Evolutionary conservation across 441 rosid species (phyloP), one percentile per base, ranked within the genome.

Genomic region (Jatropha multifida): DNA sequence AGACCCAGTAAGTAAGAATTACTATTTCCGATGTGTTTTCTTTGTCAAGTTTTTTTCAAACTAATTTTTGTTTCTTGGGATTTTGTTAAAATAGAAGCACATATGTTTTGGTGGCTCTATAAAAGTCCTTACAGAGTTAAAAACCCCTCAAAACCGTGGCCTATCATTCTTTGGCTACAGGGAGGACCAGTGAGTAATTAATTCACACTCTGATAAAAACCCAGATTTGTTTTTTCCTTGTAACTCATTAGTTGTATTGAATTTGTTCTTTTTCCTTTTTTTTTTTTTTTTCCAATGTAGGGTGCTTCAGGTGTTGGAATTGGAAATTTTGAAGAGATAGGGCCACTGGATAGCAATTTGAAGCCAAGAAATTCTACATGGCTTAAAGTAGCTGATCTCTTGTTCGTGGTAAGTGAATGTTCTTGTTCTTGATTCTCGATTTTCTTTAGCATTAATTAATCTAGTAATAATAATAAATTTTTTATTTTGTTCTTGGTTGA

Each of bases 51-150:
- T 2, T 10, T 41, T n/a, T 54, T 32, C 27, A 63, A 38, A 7
- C 44, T 38, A 3, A 38, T 15, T 0, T 38, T 38, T 63, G 40
- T 71, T 44, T 51, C 23, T 8, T n/a, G 73, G 70, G 18, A n/a
- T 73, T 77, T 20, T 44, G 8, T 20, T 69, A 68, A 7, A 46
- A 56, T 81, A 94, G 98, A 85, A 77, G 97, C 98, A 79, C 94
- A 94, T 73, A 86, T 94, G 96, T 94, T 94, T 85, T 94, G 97
- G 97, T 92, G 97, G 98, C 87, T 89, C 13, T 94, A 92, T 60
- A 88, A 69, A 78, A 94, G 98, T 84, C 89, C 94, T 0, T 69
- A 88, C 82, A 89, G 94, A 81, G 89, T 88, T 63, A 87, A 92
- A 55, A 81, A 90, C 80, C 78, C 90, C 55, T 81, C 92, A 27